These are phyloP conservation scores for Fusarium papillatum DNA, from an alignment of 2,329 filamentous ascomycete species.

Conservation along the genomic window DNA sequence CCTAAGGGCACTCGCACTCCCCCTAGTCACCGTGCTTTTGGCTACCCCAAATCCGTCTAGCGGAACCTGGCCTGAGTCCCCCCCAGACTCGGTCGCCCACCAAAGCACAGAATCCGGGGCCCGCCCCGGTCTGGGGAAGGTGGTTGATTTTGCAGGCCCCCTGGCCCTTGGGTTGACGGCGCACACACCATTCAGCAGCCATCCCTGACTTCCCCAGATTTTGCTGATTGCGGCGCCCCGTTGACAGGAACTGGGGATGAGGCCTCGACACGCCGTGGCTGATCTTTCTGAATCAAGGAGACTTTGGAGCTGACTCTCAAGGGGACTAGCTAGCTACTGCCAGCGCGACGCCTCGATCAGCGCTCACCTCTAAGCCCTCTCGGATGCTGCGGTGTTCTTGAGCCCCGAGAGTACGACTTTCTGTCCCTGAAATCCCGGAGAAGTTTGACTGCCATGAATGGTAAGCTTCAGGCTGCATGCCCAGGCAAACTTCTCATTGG, in stretches of 20 bases:
- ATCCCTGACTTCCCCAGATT: constrained; percentile 53
- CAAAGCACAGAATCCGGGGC: constrained; percentile 34
- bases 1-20: constrained; percentile 17
- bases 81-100: constrained; percentile 33
- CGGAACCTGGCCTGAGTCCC: constrained; percentile 35
- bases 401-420: constrained; percentile 17
- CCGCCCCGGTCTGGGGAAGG: constrained; percentile 42
- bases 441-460: constrained; percentile 37
- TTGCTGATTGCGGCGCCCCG: constrained; percentile 33
- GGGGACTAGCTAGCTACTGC: neutral
- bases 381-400: constrained; percentile 32
- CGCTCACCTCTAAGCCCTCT: constrained; percentile 28
- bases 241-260: constrained; percentile 31
- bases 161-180: constrained; percentile 41
- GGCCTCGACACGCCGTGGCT: constrained; percentile 18
- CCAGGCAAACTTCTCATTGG: constrained; percentile 30
- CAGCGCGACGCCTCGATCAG: constrained; percentile 5
- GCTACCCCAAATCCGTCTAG: constrained; percentile 45
- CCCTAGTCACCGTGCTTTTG: constrained; percentile 40
- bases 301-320: neutral
- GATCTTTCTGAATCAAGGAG: constrained; percentile 20
- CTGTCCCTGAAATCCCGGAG: constrained; percentile 31
- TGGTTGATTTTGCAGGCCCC: constrained; percentile 44
- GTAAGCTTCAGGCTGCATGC: constrained; percentile 29
- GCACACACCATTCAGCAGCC: constrained; percentile 45